Conservation (phyloP, 148 eudicot genomes). For the Rhododendron williamsianum region DNA sequence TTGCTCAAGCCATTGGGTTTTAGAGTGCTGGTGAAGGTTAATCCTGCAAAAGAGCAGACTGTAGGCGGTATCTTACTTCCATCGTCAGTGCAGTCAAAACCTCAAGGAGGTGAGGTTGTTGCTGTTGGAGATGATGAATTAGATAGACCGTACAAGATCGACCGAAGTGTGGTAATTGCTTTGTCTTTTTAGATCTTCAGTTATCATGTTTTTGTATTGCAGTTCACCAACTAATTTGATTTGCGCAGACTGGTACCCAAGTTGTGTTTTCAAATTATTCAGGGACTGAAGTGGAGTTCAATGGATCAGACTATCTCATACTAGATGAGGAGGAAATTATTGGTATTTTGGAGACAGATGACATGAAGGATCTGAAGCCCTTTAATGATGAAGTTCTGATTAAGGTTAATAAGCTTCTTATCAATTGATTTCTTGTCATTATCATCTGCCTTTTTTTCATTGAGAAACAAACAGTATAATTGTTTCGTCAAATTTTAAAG, state of each 20-base stretch:
- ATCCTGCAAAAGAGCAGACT: slow-evolving; percentile 61
- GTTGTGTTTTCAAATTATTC: slow-evolving; percentile 81
- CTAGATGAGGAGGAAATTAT: slow-evolving; percentile 87
- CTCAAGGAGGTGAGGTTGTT: slow-evolving; percentile 82
- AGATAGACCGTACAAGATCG: slow-evolving; percentile 57
- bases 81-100: slow-evolving; percentile 59
- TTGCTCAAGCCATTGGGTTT: slow-evolving; percentile 75
- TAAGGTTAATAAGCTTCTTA: slow-evolving; percentile 40
- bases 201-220: too few species aligned
- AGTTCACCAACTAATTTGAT: neutral
- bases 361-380: slow-evolving; percentile 77
- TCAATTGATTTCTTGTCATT: neutral
- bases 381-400: slow-evolving; percentile 73
- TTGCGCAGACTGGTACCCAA: slow-evolving; percentile 58
- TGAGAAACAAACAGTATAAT: neutral
- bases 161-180: slow-evolving; percentile 44
- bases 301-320: slow-evolving; percentile 62
- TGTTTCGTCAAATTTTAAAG: neutral
- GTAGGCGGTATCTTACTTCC: slow-evolving; percentile 84
- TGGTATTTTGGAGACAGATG: slow-evolving; percentile 84
- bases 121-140: slow-evolving; percentile 81
- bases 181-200: neutral
- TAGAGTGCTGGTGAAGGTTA: slow-evolving; percentile 66
- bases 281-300: slow-evolving; percentile 84
- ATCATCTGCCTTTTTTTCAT: neutral